Percentiles rank a stretch among this genome's conserved stretches.
Evolutionary conservation across 495 filamentous ascomycete genomes (phyloP).

Genomic region (Lasiosphaeria miniovina): DNA sequence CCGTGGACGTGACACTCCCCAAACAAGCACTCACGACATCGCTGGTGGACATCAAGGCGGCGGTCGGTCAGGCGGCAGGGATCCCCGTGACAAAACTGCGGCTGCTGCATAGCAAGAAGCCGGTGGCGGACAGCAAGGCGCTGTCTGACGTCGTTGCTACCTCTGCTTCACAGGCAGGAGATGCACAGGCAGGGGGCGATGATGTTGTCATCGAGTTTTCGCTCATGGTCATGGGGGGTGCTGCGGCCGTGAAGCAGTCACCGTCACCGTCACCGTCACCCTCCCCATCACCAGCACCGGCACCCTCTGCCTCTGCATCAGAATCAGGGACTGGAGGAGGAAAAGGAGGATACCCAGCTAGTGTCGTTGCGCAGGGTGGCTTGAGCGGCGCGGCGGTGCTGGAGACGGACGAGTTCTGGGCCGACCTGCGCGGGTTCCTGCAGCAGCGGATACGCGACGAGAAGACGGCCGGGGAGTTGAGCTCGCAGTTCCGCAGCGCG

Average conservation of each 20-base stretch:
- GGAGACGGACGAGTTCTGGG: slow-evolving; percentile 77
- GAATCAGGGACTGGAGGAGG: slow-evolving; percentile 1
- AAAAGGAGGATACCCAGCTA: slow-evolving; percentile 5
- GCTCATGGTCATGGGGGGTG: slow-evolving; percentile 82
- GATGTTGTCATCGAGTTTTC: slow-evolving; percentile 63
- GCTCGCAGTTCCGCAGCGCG: slow-evolving; percentile 63
- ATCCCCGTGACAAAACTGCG: slow-evolving; percentile 70
- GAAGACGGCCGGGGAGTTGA: slow-evolving; percentile 59
- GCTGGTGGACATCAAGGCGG: slow-evolving; percentile 68
- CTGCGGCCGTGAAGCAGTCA: slow-evolving; percentile 17
- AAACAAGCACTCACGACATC: slow-evolving; percentile 59
- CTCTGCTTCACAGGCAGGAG: neutral
- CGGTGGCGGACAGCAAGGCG: slow-evolving; percentile 65
- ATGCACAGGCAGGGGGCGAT: slow-evolving; percentile 21
- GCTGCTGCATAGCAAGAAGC: slow-evolving; percentile 79
- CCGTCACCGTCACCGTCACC: slow-evolving; percentile 23
- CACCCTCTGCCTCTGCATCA: no score
- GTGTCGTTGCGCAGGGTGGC: slow-evolving; percentile 25
- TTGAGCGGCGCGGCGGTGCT: slow-evolving; percentile 48
- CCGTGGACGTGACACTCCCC: slow-evolving; percentile 58
- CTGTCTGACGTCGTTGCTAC: slow-evolving; percentile 50
- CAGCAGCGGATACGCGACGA: slow-evolving; percentile 73
- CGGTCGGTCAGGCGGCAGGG: slow-evolving; percentile 49
- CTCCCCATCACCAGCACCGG: no score
- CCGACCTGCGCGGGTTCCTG: slow-evolving; percentile 78